Evolutionary conservation across 257 asterid species (phyloP).

Genomic region (Solanum megistacrolobum): DNA sequence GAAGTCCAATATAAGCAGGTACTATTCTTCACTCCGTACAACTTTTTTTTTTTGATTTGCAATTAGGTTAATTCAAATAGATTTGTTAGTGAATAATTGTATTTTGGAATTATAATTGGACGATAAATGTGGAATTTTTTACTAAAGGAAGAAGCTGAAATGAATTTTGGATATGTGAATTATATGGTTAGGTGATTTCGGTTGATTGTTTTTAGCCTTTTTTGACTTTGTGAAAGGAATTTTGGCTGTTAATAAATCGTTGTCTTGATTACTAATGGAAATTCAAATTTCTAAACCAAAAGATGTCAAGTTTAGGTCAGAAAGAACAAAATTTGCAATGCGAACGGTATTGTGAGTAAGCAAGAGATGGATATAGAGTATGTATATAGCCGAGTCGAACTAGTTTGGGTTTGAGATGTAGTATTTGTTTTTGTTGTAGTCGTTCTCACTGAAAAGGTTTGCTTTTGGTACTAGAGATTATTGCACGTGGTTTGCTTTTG

Average conservation of each 20-base stretch:
- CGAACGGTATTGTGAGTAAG: not conserved
- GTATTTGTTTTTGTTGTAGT: not conserved
- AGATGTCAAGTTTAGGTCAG: not conserved
- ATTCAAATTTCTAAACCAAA: not conserved
- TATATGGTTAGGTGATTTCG: not conserved
- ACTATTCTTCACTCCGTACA: not conserved
- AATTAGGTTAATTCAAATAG: not conserved
- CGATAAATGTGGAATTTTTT: not conserved
- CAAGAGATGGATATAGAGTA: not conserved
- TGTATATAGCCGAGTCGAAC: not conserved
- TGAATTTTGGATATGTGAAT: not conserved
- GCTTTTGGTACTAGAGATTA: not conserved
- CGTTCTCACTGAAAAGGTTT: not conserved
- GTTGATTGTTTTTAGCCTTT: not conserved
- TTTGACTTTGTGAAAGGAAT: not conserved
- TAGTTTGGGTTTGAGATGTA: not conserved
- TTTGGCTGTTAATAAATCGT: not conserved
- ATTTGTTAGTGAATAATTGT: not conserved
- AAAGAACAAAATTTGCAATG: not conserved
- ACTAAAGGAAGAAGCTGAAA: not conserved
- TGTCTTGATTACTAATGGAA: not conserved
- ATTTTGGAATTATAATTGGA: not conserved
- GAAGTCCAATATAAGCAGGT: constrained; percentile 70
- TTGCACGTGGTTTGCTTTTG: not conserved
- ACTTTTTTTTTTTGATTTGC: not conserved